Percentiles rank a stretch among this genome's conserved stretches.
Conservation (phyloP, 306 rosid species). For the Quercus cerris region DNA sequence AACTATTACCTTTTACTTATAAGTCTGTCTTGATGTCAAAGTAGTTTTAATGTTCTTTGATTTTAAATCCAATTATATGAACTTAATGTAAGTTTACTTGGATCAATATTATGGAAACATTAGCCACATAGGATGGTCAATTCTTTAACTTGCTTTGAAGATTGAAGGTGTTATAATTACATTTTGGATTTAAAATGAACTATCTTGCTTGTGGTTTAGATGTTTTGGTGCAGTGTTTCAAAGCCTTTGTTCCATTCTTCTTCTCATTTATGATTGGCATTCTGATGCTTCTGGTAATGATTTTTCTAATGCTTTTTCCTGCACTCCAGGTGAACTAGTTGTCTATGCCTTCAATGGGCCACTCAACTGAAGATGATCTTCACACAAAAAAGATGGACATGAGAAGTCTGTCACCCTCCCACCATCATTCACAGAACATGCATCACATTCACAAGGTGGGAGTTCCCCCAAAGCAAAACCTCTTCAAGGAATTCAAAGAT, state of each 20-base stretch:
- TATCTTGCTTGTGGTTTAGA: slow-evolving; percentile 10
- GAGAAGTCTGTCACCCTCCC: slow-evolving; percentile 43
- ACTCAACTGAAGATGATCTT: slow-evolving; percentile 31
- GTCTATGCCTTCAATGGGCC: slow-evolving; percentile 39
- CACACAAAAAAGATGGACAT: slow-evolving; percentile 40
- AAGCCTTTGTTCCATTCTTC: slow-evolving; percentile 2
- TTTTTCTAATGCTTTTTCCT: slow-evolving; percentile 18
- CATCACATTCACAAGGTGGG: slow-evolving; percentile 64
- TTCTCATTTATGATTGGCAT: not conserved
- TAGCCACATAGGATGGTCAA: slow-evolving; percentile 15
- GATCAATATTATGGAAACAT: not conserved
- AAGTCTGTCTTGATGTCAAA: not conserved
- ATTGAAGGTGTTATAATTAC: slow-evolving; percentile 2
- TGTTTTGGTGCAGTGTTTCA: not conserved
- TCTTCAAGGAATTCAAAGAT: slow-evolving; percentile 64
- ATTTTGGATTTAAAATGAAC: slow-evolving; percentile 22
- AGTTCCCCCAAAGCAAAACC: slow-evolving; percentile 74
- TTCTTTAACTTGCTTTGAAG: not conserved
- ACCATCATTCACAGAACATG: slow-evolving; percentile 16
- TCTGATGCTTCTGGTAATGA: not conserved
- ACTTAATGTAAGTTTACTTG: not conserved
- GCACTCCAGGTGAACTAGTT: slow-evolving; percentile 34
- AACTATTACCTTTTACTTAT: not conserved
- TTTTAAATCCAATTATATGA: not conserved
- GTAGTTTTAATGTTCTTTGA: too few relatives aligned